Evolutionary conservation across 306 rosid species (phyloP).

Genomic region (Benincasa hispida): DNA sequence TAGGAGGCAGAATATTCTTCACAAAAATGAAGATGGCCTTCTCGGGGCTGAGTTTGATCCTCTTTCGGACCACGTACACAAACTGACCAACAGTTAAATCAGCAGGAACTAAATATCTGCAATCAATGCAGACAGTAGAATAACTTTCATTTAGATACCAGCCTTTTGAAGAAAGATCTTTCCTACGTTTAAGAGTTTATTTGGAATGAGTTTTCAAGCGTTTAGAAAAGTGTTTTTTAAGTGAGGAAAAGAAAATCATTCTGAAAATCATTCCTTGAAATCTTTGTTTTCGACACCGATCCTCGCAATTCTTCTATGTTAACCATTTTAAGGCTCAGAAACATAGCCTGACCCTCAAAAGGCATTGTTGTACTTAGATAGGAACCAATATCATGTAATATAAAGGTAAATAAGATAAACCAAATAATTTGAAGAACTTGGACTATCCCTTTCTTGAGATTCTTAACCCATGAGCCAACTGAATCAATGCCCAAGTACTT

Average conservation of each 20-base stretch:
- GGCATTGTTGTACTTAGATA: background rate
- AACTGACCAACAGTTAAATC: slow-evolving; percentile 52
- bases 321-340: background rate
- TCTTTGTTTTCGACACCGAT: background rate
- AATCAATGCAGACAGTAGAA: slow-evolving; percentile 17
- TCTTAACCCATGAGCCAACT: no score
- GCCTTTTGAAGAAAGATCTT: background rate
- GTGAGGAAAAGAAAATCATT: no score
- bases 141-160: background rate
- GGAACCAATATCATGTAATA: no score
- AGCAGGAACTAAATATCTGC: slow-evolving; percentile 50
- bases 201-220: no score
- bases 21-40: slow-evolving; percentile 50
- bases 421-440: no score
- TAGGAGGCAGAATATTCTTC: slow-evolving; percentile 44
- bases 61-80: slow-evolving; percentile 47
- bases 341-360: background rate
- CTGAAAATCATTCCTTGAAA: background rate
- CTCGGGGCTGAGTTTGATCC: slow-evolving; percentile 48
- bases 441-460: no score
- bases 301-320: background rate
- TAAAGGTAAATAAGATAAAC: no score
- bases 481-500: no score
- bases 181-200: background rate
- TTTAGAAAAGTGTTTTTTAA: no score